Percentiles rank a stretch among this genome's conserved stretches.
Evolutionary conservation across 176 grass and related monocot species (phyloP).

Genomic region (Raddia distichophylla): DNA sequence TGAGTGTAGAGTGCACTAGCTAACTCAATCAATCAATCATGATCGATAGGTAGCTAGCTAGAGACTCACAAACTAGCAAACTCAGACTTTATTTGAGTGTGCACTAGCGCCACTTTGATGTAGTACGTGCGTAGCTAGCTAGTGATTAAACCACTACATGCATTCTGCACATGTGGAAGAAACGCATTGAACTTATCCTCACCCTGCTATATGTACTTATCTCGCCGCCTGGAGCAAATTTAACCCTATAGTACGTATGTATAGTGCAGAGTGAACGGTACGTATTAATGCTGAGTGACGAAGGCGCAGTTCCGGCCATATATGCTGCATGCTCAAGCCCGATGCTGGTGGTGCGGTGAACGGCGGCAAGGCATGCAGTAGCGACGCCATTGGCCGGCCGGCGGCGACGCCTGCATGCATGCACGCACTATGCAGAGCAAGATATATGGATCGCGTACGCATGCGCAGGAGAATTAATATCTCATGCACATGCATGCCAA

Average conservation of each 20-base stretch:
- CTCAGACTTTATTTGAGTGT: constrained; percentile 7
- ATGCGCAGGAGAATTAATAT: not conserved
- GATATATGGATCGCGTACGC: not conserved
- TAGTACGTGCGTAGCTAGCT: not conserved
- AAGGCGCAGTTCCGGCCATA: not conserved
- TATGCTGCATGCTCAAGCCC: not conserved
- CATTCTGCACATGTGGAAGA: constrained; percentile 7
- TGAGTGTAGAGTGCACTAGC: constrained; percentile 1
- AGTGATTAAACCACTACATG: constrained; percentile 29
- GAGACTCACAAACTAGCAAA: not conserved
- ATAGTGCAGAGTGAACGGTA: constrained; percentile 16
- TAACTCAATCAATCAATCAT: too few species aligned
- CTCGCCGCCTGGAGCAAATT: too few species aligned
- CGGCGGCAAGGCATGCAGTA: not conserved
- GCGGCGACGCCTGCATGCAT: not conserved
- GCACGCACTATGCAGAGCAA: not conserved
- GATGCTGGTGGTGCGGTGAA: not conserved
- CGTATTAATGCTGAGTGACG: constrained; percentile 34
- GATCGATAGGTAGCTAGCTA: too few species aligned
- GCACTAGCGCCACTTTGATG: not conserved
- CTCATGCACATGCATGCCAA: not conserved
- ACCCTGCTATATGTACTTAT: too few species aligned
- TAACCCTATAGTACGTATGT: not conserved
- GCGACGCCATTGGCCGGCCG: constrained; percentile 15
- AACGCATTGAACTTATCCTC: not conserved